phyloP scores from a whole-genome alignment of 495 filamentous ascomycete species.

The Neurospora sp. region DNA sequence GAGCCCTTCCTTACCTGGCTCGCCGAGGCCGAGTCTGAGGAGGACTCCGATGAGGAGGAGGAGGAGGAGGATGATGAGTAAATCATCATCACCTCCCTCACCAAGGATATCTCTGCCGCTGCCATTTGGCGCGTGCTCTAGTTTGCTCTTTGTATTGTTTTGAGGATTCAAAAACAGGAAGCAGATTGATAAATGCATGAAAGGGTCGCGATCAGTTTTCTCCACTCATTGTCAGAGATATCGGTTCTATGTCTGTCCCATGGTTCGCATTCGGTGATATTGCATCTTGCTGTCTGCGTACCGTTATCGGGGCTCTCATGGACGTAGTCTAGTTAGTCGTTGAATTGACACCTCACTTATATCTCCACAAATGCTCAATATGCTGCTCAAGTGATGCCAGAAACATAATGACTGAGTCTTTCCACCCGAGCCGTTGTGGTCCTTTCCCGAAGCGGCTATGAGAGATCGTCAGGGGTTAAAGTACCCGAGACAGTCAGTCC shows the following conservation, averaged over 20 bases:
- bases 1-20: slow-evolving; percentile 94
- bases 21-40: slow-evolving; percentile 71
- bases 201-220: not conserved
- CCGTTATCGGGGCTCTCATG: not conserved
- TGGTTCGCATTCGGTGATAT: not conserved
- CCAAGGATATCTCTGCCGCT: not conserved
- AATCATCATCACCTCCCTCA: slow-evolving; percentile 9
- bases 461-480: not conserved
- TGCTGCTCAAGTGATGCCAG: not conserved
- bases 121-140: not conserved
- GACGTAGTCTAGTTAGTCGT: not conserved
- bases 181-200: not conserved
- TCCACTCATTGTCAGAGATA: not conserved
- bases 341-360: not conserved
- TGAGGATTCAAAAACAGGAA: not conserved
- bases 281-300: not conserved
- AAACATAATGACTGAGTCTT: not conserved
- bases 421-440: not conserved
- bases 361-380: not conserved
- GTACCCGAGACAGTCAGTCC: not conserved
- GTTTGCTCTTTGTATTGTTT: not conserved
- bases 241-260: not conserved
- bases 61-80: slow-evolving; percentile 4
- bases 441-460: not conserved
- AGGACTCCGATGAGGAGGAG: slow-evolving; percentile 60